phyloP scores from a whole-genome alignment of 1,139 yeast genomes.

The Kazachstania sp. region DNA sequence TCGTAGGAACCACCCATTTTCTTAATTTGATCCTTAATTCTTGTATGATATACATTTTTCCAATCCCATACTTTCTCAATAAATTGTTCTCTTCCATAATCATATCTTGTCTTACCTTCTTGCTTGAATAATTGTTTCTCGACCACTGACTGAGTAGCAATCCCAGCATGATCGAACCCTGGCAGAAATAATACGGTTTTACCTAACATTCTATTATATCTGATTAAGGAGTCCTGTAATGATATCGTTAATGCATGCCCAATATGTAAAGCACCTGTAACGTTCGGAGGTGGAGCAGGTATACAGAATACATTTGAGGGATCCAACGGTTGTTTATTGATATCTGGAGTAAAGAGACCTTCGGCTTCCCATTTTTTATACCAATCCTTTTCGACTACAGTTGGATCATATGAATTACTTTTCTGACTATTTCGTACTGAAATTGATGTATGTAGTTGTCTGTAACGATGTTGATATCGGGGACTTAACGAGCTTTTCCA shows the following conservation, averaged over 20 bases:
- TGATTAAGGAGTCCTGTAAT: slow-evolving; percentile 82
- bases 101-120: slow-evolving; percentile 84
- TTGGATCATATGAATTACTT: slow-evolving; percentile 66
- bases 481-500: background rate
- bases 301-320: slow-evolving; percentile 79
- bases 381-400: slow-evolving; percentile 94
- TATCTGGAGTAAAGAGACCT: slow-evolving; percentile 79
- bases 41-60: slow-evolving; percentile 85
- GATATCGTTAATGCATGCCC: slow-evolving; percentile 96
- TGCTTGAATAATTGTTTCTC: slow-evolving; percentile 89
- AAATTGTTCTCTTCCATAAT: slow-evolving; percentile 85
- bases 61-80: slow-evolving; percentile 89
- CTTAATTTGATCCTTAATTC: slow-evolving; percentile 75
- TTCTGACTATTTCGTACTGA: background rate
- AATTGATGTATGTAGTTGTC: background rate
- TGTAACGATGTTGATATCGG: background rate
- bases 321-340: slow-evolving; percentile 59
- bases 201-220: slow-evolving; percentile 95
- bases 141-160: slow-evolving; percentile 95
- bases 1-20: slow-evolving; percentile 93
- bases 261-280: slow-evolving; percentile 95
- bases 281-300: slow-evolving; percentile 98
- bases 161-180: slow-evolving; percentile 98
- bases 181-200: slow-evolving; percentile 87
- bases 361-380: slow-evolving; percentile 90